phyloP scores from a whole-genome alignment of 768 basidiomycete species.

The Neoboletus magnificus region DNA sequence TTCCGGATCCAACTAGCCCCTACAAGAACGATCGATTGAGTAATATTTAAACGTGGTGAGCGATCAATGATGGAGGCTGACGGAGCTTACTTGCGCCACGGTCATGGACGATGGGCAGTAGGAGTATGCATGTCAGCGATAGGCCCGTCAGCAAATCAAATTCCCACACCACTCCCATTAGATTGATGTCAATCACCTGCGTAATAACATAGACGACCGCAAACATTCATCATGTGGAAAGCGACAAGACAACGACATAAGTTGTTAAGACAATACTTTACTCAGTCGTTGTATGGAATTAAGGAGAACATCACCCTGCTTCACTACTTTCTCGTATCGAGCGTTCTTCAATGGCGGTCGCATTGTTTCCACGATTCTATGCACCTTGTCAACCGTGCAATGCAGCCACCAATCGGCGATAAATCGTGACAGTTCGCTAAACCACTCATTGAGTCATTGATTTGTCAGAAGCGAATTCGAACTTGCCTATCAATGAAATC shows the following conservation, averaged over 20 bases:
- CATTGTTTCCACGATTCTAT: conserved; percentile 90
- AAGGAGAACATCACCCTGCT: conserved; percentile 86
- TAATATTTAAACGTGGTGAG: conserved; percentile 4
- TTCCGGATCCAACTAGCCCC: conserved; percentile 3
- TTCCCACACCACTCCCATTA: conserved; percentile 3
- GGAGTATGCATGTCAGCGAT: background rate
- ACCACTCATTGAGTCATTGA: background rate
- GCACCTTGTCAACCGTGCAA: conserved; percentile 92
- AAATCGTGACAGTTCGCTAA: conserved; percentile 86
- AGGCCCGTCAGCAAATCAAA: background rate
- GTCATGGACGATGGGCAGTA: background rate
- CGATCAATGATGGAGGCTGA: conserved; percentile 1
- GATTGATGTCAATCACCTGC: background rate
- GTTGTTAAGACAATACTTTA: conserved; percentile 69
- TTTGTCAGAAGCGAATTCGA: background rate
- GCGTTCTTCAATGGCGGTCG: conserved; percentile 72
- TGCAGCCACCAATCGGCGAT: conserved; percentile 84
- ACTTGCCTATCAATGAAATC: conserved; percentile 85
- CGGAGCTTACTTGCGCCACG: background rate
- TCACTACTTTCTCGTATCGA: conserved; percentile 90
- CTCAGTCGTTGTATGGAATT: conserved; percentile 86
- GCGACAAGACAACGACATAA: background rate
- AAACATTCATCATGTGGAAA: background rate
- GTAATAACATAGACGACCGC: background rate
- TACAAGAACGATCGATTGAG: conserved; percentile 3